Conservation (phyloP, 345 rosid genomes). For the Gossypium mustelinum region DNA sequence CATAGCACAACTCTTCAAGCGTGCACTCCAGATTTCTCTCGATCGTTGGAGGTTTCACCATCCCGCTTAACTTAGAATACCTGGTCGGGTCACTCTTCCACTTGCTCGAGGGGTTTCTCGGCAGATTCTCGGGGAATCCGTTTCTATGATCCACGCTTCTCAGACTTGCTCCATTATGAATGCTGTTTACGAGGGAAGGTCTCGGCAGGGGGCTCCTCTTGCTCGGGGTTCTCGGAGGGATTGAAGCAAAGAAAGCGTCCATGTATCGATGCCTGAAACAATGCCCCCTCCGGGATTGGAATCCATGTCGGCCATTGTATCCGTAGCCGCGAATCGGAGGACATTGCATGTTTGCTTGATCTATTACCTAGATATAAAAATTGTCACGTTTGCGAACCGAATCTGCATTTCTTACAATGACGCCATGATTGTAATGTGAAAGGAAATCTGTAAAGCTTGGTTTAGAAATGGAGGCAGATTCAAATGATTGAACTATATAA, state of each 20-base stretch:
- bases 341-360: constrained; percentile 26
- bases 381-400: neutral
- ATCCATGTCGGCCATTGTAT: constrained; percentile 19
- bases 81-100: constrained; percentile 45
- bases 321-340: constrained; percentile 34
- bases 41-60: constrained; percentile 54
- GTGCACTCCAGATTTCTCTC: constrained; percentile 64
- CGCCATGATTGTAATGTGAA: constrained; percentile 25
- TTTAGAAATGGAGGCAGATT: neutral
- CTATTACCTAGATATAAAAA: neutral
- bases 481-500: neutral
- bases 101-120: constrained; percentile 38
- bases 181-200: constrained; percentile 22
- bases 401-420: constrained; percentile 22
- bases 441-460: constrained; percentile 25
- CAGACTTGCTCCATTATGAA: constrained; percentile 25
- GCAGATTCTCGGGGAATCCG: constrained; percentile 21
- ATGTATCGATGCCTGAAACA: constrained; percentile 18
- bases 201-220: constrained; percentile 25
- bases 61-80: constrained; percentile 63
- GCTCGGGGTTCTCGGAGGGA: constrained; percentile 35
- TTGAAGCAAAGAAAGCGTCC: constrained; percentile 24
- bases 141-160: constrained; percentile 22
- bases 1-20: constrained; percentile 77
- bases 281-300: constrained; percentile 4